Conservation (phyloP, 192 early-diverging fungal genomes). For the Jimgerdemannia flammicorona region DNA sequence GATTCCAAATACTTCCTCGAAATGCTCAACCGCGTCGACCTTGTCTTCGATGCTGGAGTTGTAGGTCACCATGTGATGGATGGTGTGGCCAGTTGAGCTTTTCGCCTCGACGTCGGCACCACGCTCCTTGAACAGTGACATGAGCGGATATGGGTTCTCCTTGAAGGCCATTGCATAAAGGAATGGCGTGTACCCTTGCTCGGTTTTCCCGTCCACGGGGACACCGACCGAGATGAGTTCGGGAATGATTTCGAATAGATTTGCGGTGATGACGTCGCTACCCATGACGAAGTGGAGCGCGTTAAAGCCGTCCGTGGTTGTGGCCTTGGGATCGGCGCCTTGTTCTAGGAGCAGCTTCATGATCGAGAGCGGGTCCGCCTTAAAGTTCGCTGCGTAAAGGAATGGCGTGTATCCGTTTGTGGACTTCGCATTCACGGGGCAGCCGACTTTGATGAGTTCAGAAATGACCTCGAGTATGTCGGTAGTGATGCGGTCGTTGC, state of each 20-base stretch:
- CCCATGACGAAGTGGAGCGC: neutral
- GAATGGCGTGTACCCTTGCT: neutral
- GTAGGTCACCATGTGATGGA: neutral
- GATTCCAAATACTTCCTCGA: neutral
- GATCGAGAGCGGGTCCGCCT: neutral
- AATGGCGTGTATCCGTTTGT: neutral
- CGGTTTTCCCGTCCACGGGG: neutral
- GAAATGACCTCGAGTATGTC: neutral
- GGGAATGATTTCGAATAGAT: neutral
- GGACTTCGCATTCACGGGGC: neutral
- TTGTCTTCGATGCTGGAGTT: neutral
- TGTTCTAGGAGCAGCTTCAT: neutral
- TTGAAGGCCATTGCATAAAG: neutral
- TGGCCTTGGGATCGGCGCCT: neutral
- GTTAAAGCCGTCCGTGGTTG: neutral
- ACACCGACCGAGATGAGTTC: neutral
- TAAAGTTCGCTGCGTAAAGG: neutral
- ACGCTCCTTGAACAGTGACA: neutral
- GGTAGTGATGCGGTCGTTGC: neutral
- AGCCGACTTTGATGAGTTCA: neutral
- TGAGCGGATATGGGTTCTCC: neutral
- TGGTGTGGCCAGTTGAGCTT: neutral
- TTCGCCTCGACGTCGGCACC: neutral
- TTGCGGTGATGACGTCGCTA: neutral
- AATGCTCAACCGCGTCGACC: neutral